Conservation (phyloP, 805 yeast species). For the Barnettozyma siamensis region DNA sequence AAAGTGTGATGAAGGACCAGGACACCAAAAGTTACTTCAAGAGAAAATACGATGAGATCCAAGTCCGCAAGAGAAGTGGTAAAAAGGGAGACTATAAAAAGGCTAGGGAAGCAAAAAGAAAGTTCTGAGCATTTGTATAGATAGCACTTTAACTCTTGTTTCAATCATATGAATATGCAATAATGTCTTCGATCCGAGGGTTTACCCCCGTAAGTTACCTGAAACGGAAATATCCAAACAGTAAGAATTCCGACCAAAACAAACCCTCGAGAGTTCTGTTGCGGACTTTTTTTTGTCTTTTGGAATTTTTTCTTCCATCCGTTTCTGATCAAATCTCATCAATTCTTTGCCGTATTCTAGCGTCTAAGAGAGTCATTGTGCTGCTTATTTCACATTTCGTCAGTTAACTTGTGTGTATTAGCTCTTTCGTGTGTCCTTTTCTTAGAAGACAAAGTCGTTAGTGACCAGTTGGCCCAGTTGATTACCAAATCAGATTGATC, state of each 20-base stretch:
- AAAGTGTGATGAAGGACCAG: constrained; percentile 72
- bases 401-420: no score
- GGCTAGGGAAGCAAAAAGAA: constrained; percentile 53
- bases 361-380: neutral
- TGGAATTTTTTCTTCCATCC: constrained; percentile 5
- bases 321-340: no score
- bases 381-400: no score
- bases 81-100: constrained; percentile 62
- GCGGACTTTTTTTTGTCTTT: constrained; percentile 10
- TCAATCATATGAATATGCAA: no score
- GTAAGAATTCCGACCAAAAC: constrained; percentile 6
- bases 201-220: constrained; percentile 10
- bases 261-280: constrained; percentile 8
- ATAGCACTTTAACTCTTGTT: neutral
- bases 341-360: no score
- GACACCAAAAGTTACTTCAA: constrained; percentile 72
- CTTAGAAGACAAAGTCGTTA: no score
- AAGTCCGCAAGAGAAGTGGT: constrained; percentile 54
- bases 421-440: no score
- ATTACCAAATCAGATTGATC: no score
- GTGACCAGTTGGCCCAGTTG: no score
- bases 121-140: constrained; percentile 22
- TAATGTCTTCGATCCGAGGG: neutral
- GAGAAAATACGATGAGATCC: constrained; percentile 78
- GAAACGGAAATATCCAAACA: constrained; percentile 12